Evolutionary conservation across 75 land plant genomes (phyloP).

Genomic region (Pinus albicaulis): DNA sequence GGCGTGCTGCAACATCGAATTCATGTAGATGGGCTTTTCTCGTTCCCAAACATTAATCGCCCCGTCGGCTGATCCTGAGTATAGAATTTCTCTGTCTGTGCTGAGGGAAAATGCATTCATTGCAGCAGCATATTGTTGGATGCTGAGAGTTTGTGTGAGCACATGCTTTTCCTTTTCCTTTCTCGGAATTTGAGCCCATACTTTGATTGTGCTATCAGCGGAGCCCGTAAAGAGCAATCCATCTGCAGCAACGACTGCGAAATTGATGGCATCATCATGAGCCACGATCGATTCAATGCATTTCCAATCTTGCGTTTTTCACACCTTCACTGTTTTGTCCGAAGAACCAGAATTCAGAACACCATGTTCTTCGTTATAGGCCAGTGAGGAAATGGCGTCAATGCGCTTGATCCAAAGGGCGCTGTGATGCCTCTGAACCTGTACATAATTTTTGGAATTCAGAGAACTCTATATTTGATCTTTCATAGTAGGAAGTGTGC

Average conservation of each 20-base stretch:
- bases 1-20: no score
- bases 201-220: conserved; percentile 11
- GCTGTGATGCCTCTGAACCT: conserved; percentile 20
- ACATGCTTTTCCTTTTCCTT: conserved; percentile 24
- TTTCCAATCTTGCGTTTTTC: conserved; percentile 54
- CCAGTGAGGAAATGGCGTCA: conserved; percentile 25
- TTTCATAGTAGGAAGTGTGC: no score
- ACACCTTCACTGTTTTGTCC: conserved; percentile 80
- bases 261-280: conserved; percentile 8
- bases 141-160: conserved; percentile 27
- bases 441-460: no score
- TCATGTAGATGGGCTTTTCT: no score
- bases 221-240: conserved; percentile 61
- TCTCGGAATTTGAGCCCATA: conserved; percentile 22
- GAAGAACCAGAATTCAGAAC: conserved; percentile 75
- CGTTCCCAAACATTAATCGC: no score
- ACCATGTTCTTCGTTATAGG: conserved; percentile 19
- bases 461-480: no score
- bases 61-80: conserved; percentile 38
- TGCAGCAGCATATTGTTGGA: conserved; percentile 49
- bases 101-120: conserved; percentile 62
- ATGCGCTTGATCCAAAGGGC: conserved; percentile 58
- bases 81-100: conserved; percentile 34
- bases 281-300: conserved; percentile 74
- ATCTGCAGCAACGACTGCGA: conserved; percentile 22